phyloP scores from a whole-genome alignment of 345 rosid species.

The Punica granatum region DNA sequence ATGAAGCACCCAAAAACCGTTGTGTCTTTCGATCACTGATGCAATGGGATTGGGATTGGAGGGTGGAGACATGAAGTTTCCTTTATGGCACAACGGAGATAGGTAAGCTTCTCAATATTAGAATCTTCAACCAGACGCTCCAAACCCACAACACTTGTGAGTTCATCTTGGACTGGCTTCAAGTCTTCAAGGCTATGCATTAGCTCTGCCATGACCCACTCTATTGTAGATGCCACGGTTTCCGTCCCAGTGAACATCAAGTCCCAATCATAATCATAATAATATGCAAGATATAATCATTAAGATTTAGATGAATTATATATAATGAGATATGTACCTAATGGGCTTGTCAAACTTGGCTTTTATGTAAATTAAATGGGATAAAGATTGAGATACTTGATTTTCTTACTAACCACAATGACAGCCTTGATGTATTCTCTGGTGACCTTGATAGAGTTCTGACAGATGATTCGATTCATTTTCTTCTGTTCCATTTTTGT shows the following conservation, averaged over 20 bases:
- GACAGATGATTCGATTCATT: slow-evolving; percentile 44
- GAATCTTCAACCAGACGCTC: slow-evolving; percentile 46
- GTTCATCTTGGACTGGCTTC: slow-evolving; percentile 43
- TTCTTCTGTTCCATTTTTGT: slow-evolving; percentile 49
- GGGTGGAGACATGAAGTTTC: slow-evolving; percentile 50
- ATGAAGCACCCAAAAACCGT: slow-evolving; percentile 17
- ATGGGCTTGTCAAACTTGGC: too few relatives aligned
- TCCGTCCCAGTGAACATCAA: slow-evolving; percentile 44
- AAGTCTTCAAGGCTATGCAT: slow-evolving; percentile 33
- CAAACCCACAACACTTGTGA: slow-evolving; percentile 37
- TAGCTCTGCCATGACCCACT: slow-evolving; percentile 42
- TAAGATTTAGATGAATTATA: not conserved
- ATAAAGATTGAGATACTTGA: not conserved
- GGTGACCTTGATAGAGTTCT: slow-evolving; percentile 1
- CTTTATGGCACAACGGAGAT: slow-evolving; percentile 50
- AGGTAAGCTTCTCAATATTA: slow-evolving; percentile 34
- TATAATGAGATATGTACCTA: too few relatives aligned
- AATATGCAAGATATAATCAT: not conserved
- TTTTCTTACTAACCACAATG: too few relatives aligned
- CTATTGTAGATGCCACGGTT: slow-evolving; percentile 32
- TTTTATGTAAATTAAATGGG: not conserved
- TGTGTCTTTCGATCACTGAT: slow-evolving; percentile 30
- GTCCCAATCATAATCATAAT: not conserved
- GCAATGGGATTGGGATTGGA: slow-evolving; percentile 44
- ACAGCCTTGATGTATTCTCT: too few relatives aligned